A percentile compares a stretch with the other conserved stretches of the same genome.
Evolutionary conservation across 2,329 filamentous ascomycete genomes (phyloP).

Genomic region (Penicillium psychrosexuale): DNA sequence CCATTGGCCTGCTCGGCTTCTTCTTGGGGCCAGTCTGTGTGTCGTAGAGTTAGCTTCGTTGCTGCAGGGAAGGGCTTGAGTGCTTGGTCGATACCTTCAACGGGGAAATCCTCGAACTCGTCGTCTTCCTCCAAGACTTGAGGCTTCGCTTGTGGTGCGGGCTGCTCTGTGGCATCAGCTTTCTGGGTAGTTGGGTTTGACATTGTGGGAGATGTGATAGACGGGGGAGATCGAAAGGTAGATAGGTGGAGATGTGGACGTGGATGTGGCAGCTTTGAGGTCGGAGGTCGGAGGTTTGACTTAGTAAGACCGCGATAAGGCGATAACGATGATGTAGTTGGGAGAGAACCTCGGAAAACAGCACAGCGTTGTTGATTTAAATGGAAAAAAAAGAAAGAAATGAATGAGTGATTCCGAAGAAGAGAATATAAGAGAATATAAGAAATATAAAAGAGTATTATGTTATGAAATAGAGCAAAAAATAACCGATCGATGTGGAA

Average conservation of each 20-base stretch:
- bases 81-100: slow-evolving; percentile 66
- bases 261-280: slow-evolving; percentile 9
- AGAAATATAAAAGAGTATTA: neutral
- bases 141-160: slow-evolving; percentile 58
- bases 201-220: slow-evolving; percentile 38
- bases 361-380: neutral
- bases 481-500: neutral
- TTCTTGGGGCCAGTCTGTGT: slow-evolving; percentile 83
- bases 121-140: slow-evolving; percentile 89
- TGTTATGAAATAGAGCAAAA: neutral
- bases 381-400: too few species aligned
- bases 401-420: neutral
- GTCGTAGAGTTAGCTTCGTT: slow-evolving; percentile 1
- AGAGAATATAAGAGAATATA: neutral
- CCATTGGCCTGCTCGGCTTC: slow-evolving; percentile 70
- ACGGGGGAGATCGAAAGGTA: neutral
- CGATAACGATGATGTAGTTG: slow-evolving; percentile 11
- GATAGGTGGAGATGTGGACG: slow-evolving; percentile 7
- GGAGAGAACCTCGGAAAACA: neutral
- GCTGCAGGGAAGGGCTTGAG: neutral
- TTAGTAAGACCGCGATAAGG: slow-evolving; percentile 14
- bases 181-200: slow-evolving; percentile 41
- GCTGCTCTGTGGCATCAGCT: slow-evolving; percentile 44
- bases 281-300: slow-evolving; percentile 11
- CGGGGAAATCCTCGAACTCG: slow-evolving; percentile 98